Percentiles rank a stretch among this genome's conserved stretches.
Evolutionary conservation across 768 basidiomycete genomes (phyloP).

Genomic region (Xerocomellus amylosporus): DNA sequence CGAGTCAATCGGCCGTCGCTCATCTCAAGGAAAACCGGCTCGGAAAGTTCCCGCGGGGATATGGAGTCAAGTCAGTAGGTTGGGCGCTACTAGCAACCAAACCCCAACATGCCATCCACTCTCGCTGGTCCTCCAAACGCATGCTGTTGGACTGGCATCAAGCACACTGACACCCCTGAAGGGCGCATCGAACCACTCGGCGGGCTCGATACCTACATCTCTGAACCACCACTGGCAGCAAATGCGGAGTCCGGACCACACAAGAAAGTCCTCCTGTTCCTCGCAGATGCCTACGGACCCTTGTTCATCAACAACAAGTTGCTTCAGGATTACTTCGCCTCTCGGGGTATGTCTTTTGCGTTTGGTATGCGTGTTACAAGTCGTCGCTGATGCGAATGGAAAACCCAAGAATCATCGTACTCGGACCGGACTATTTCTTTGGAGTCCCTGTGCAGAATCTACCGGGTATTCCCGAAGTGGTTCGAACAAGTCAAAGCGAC

Average conservation of each 20-base stretch:
- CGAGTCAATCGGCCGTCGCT: no score
- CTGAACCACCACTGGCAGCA: constrained; percentile 45
- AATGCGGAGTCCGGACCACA: constrained; percentile 17
- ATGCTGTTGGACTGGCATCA: no score
- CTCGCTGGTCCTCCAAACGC: no score
- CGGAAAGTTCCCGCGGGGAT: no score
- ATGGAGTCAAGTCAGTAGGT: no score
- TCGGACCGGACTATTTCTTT: constrained; percentile 62
- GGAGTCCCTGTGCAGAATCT: constrained; percentile 46
- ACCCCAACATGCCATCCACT: no score
- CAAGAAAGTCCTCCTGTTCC: constrained; percentile 50
- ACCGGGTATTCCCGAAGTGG: constrained; percentile 47
- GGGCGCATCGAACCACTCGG: constrained; percentile 46
- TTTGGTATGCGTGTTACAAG: background rate
- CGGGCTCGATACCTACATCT: constrained; percentile 51
- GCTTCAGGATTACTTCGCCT: constrained; percentile 61
- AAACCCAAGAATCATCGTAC: constrained; percentile 50
- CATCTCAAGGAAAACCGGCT: no score
- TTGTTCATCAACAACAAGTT: constrained; percentile 54
- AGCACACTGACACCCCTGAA: no score
- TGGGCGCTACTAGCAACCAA: no score
- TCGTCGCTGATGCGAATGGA: background rate
- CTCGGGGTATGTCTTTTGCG: constrained; percentile 40
- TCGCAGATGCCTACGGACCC: constrained; percentile 56
- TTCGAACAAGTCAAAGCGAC: constrained; percentile 42